phyloP scores from a whole-genome alignment of 2,329 filamentous ascomycete genomes.

The Dichotomopilus funicola region DNA sequence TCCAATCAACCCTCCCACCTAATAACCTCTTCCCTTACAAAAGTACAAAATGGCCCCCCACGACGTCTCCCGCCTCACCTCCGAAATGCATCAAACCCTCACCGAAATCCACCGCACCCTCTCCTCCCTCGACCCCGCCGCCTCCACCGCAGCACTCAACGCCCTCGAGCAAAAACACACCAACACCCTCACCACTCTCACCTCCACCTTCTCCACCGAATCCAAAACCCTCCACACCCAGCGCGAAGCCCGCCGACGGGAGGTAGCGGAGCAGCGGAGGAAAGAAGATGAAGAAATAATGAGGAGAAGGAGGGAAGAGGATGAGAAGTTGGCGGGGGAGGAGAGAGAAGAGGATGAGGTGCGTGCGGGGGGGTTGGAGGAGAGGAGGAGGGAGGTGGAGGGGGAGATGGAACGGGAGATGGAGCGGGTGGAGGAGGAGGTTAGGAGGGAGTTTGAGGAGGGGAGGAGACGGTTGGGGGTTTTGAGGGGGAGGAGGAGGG shows the following conservation, averaged over 20 bases:
- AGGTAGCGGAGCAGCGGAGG: conserved; percentile 32
- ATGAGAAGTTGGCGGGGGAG: conserved; percentile 29
- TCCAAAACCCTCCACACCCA: conserved; percentile 26
- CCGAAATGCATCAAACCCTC: conserved; percentile 37
- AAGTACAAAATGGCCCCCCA: too few relatives aligned
- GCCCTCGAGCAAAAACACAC: conserved; percentile 35
- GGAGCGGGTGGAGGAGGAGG: conserved; percentile 39
- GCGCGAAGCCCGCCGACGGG: conserved; percentile 28
- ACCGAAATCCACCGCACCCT: conserved; percentile 35
- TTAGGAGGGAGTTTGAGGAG: conserved; percentile 47
- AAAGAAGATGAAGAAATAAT: conserved; percentile 37
- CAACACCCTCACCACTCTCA: conserved; percentile 28
- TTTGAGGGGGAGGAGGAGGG: conserved; percentile 17
- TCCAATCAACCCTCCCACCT: too few relatives aligned
- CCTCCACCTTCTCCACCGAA: conserved; percentile 29
- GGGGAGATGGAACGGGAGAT: conserved; percentile 33
- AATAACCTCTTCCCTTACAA: too few relatives aligned
- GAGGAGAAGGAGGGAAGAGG: conserved; percentile 31
- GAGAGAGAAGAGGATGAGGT: conserved; percentile 29
- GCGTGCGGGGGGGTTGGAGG: conserved; percentile 26
- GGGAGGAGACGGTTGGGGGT: conserved; percentile 47
- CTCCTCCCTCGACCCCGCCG: conserved; percentile 27
- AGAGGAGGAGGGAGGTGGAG: conserved; percentile 28
- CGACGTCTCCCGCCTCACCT: too few relatives aligned
- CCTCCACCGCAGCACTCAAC: conserved; percentile 33